Base-by-base conservation (phyloP, 2,329 filamentous ascomycete genomes). In the Colletotrichum agaves region DNA sequence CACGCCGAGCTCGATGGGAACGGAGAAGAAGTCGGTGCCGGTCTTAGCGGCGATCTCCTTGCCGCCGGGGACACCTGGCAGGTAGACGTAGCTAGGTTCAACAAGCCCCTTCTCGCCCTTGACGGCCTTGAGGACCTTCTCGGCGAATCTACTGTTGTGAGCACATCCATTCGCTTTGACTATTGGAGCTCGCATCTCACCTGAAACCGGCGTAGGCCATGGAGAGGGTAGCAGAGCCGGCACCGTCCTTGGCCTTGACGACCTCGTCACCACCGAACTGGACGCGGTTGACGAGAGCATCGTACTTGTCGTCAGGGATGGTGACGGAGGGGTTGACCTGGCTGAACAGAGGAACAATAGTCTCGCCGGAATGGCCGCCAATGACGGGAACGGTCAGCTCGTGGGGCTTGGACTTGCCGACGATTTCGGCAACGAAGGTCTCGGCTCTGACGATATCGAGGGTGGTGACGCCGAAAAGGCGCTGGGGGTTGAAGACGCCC, bases 201-300 rank as follows among this genome's bases (percentile, higher is more conserved):
- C 93, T 92, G 89, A 90, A 98, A 73, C 96, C 96, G 73, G 96
- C 96, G 79, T 94, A 97, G 69, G 94, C 94, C 94, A 97, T 97
- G 75, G 93, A 97, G 61, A 97, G 87, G 67, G 94, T 97, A 73
- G 94, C 94, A 69, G 93, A 97, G 72, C 94, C 94, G 77, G 90
- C 90, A 76, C 94, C 94, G 73, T 96, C 92, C 89, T 97, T 97
- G 78, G 94, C 94, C 87, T 95, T 90, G 80, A 97, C 94, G 71
- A 97, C 94, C 85, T 97, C 94, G 74, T 99, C 96, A 86, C 96
- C 96, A 79, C 96, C 96, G 75, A 98, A 98, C 82, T 99, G 96
- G 65, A 98, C 93, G 84, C 96, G 94, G 84, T 98, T 92, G 77
- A 97, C 90, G 57, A 99, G 87, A 72, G 89, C 92, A 77, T 95